These are phyloP conservation scores for Penicillium roqueforti DNA, from an alignment of 495 filamentous ascomycete species.

Conservation along the genomic window DNA sequence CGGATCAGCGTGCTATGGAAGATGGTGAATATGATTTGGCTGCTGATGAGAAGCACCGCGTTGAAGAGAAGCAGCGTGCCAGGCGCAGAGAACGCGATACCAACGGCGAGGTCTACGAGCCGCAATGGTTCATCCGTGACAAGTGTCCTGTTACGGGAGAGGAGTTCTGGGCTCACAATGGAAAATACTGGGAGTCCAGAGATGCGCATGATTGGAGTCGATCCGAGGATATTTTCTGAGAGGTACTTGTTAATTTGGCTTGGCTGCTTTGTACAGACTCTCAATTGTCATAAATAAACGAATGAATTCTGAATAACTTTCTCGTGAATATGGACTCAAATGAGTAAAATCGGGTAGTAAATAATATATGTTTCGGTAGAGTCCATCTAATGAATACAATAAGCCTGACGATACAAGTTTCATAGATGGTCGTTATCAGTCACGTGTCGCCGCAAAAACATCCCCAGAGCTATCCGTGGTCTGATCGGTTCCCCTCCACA, in stretches of 20 bases:
- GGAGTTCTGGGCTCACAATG: conserved; percentile 83
- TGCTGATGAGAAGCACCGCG: conserved; percentile 86
- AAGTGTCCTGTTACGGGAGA: conserved; percentile 77
- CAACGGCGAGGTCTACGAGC: conserved; percentile 73
- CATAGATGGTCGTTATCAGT: conserved; percentile 1
- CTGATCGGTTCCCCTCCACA: conserved; percentile 6
- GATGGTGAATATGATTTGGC: conserved; percentile 92
- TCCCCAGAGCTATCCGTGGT: conserved; percentile 7
- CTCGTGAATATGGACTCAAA: not conserved
- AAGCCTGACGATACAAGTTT: not conserved
- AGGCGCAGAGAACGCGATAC: conserved; percentile 68
- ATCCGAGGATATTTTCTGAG: conserved; percentile 62
- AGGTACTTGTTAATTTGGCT: not conserved
- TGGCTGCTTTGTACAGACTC: conserved; percentile 15
- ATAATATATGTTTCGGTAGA: too few species aligned
- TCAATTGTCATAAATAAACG: conserved; percentile 17
- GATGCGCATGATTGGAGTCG: conserved; percentile 49
- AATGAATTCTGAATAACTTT: conserved; percentile 8
- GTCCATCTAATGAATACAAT: too few species aligned
- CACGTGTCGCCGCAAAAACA: conserved; percentile 13
- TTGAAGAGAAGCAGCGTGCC: conserved; percentile 90
- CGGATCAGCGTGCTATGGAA: conserved; percentile 98
- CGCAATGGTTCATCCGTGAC: conserved; percentile 78
- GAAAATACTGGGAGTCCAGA: conserved; percentile 74
- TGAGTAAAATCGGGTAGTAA: not conserved